Base-by-base conservation (phyloP, 192 early-diverging fungal genomes). In the Coemansia sp. region DNA sequence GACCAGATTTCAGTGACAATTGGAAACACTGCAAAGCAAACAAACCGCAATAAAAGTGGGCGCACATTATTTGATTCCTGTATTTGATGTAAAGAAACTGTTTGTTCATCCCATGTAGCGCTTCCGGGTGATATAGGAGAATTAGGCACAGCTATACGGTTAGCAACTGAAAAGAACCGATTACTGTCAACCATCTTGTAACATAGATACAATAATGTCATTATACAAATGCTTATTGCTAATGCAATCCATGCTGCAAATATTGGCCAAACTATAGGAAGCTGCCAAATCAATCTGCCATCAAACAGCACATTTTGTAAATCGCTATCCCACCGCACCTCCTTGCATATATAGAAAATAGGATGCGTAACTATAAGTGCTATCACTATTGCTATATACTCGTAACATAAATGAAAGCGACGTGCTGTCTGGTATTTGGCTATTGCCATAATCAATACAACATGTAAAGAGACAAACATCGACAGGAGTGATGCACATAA, bases 1-100 rank as follows among this genome's bases (percentile, higher is more conserved):
- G 58, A 27, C 69, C 69, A 78, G 2, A 69, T 31, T 27, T 67
- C 54, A 1, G 66, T 59, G 5, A 62, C 24, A 10, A 71, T 14
- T 0, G 75, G 75, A 2, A 78, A 10, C 1, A 58, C 5, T 9
- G 52, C 49, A 22, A 44, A 44, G 12, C 38, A 44, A 16, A 44
- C 16, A 44, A 44, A 44, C 38, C 38, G 8, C 38, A 44, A 16
- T 44, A 44, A 16, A 44, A 44, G 38, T 44, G 38, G 38, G 14
- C 38, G 38, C 38, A 44, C 38, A 4, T 44, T 44, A 16, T 44
- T 44, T 16, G 38, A 9, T 44, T 44, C 38, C 16, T 44, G 38
- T 16, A 14, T 1, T 16, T 44, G 38, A 16, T 44, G 38, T 16
- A 14, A 16, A 16, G 38, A 44, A 44, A 14, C 38, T 1, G 12